Evolutionary conservation across 148 eudicot genomes (phyloP), one percentile per base, ranked within the genome.

Genomic region (Pharnaceum exiguum): DNA sequence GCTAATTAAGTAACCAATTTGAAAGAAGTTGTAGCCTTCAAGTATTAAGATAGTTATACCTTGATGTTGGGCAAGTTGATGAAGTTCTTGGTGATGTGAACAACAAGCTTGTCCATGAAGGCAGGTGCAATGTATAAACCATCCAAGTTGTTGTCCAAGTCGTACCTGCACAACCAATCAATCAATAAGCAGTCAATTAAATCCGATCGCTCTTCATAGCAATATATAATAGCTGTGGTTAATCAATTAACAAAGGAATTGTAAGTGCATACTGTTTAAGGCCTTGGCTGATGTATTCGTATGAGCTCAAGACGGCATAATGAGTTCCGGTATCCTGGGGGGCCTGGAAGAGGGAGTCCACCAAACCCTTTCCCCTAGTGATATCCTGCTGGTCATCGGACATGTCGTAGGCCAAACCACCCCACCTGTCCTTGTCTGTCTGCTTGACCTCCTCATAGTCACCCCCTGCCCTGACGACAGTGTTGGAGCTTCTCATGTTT

Each of bases 41-140:
- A 46, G 5, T 23, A 19, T 25, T 46, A 19, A 33, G 5, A 9
- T 3, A 19, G 18, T 55, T 2, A 22, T 37, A 82, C 95, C 87
- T 90, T 90, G 70, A 90, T 87, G 87, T 87, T 90, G 33, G 95
- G 97, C 85, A 90, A 75, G 67, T 53, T 59, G 83, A 87, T 75
- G 85, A 71, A 90, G 84, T 90, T 90, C 87, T 90, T 90, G 69
- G 79, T 57, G 64, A 90, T 65, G 68, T 90, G 97, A 53, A 90
- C 91, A 48, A 84, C 76, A 54, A 90, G 85, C 83, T 90, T 90
- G 88, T 90, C 97, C 97, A 90, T 84, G 83, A 90, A 90, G 11
- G 95, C 95, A 1, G 95, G 97, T 36, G 97, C 97, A 33, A 90
- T 90, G 83, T 90, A 90, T 24, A 75, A 73, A 44, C 90, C 91